These are phyloP conservation scores for Astrephomene gubernaculifera DNA, from an alignment of 139 green algal genomes.

Conservation along the genomic window DNA sequence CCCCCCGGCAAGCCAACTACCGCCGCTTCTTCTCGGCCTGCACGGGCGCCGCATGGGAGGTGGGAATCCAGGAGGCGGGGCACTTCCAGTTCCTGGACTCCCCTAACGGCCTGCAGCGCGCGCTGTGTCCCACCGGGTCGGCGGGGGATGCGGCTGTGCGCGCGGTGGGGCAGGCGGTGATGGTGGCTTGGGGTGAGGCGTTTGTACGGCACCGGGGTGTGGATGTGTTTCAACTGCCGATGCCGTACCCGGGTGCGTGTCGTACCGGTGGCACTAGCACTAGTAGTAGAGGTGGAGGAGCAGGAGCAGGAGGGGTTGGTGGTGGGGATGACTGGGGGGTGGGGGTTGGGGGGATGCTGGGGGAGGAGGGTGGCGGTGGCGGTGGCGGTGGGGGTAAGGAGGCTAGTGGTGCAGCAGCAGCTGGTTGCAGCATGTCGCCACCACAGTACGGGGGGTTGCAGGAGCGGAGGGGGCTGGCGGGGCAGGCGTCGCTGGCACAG, in stretches of 20 bases:
- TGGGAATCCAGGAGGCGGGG: slow-evolving; percentile 53
- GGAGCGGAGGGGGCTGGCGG: slow-evolving; percentile 7
- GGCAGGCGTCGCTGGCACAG: slow-evolving; percentile 28
- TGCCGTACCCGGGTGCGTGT: slow-evolving; percentile 43
- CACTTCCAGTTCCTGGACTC: slow-evolving; percentile 87
- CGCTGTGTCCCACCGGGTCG: slow-evolving; percentile 66
- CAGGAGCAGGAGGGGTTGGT: no score
- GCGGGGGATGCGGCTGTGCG: slow-evolving; percentile 57
- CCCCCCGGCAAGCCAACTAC: slow-evolving; percentile 72
- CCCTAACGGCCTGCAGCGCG: slow-evolving; percentile 56
- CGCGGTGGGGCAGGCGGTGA: slow-evolving; percentile 64
- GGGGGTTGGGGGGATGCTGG: no score
- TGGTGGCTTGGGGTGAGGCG: slow-evolving; percentile 84
- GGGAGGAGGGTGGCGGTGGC: no score
- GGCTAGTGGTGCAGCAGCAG: no score
- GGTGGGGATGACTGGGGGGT: no score
- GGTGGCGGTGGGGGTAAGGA: no score
- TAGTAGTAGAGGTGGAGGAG: no score
- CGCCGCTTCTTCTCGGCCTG: slow-evolving; percentile 68
- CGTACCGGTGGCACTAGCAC: no score
- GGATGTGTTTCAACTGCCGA: slow-evolving; percentile 28
- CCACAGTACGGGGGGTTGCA: no score
- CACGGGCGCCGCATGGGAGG: slow-evolving; percentile 45
- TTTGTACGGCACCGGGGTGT: slow-evolving; percentile 59
- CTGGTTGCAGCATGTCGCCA: no score